Base-by-base conservation (phyloP, 2,329 filamentous ascomycete genomes). In the Fonsecaea pedrosoi region DNA sequence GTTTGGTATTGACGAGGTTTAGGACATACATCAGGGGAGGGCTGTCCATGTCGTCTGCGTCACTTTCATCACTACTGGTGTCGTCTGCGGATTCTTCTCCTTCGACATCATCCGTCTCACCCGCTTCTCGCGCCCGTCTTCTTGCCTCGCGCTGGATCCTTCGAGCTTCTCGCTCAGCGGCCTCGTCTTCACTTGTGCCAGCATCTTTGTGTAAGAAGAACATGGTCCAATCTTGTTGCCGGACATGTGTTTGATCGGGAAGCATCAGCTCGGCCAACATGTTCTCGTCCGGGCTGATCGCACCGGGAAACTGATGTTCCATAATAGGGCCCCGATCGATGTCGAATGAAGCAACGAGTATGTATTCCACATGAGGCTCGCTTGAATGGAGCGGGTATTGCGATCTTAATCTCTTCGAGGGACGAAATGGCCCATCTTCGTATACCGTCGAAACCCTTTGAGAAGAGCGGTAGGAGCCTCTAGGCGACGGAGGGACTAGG, bases 191-290 rank as follows among this genome's bases (percentile, higher is more conserved):
- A 65, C 92, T 90, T 59, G 90, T 88, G 67, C 88, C 94, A 3
- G 90, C 92, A 77, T 99, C 95, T 78, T 98, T 98, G 81, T 99
- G 95, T 64, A 99, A 78, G 77, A 99, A 99, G 82, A 99, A 99
- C 63, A 98, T 97, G 50, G 95, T 99, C 95, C 95, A 99, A 78
- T 99, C 95, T 80, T 98, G 94, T 75, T 91, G 94, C 45, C 95
- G 88, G 68, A 95, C 89, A 80, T 99, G 95, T 25, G 94, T 93
- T 79, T 98, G 94, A 79, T 99, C 95, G 0, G 95, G 95, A 77
- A 99, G 82, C 95, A 99, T 99, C 75, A 99, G 87, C 82, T 99
- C 95, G 6, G 95, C 95, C 75, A 99, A 81, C 94, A 98, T 98
- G 75, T 96, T 91, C 81, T 99, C 95, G 77, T 99, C 94, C 37